Conservation (phyloP, 331 rosid genomes). For the Telfairia occidentalis region DNA sequence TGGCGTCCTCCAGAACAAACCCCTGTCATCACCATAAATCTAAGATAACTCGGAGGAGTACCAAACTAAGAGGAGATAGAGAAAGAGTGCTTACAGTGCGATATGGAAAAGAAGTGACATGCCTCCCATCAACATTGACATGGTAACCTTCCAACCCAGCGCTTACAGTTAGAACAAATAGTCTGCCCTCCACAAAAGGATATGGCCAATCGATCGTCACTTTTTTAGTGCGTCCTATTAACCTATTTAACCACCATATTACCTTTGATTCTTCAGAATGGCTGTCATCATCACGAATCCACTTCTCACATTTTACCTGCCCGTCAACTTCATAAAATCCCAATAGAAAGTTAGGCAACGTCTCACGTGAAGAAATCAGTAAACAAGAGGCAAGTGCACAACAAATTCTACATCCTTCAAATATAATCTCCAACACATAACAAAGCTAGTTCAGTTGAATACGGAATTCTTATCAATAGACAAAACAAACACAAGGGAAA, state of each 20-base stretch:
- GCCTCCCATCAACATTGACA: slow-evolving; percentile 79
- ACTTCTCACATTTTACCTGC: slow-evolving; percentile 85
- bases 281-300: slow-evolving; percentile 73
- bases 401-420: background rate
- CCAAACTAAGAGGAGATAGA: background rate
- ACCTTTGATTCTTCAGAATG: slow-evolving; percentile 74
- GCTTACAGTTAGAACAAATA: slow-evolving; percentile 81
- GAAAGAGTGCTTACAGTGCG: slow-evolving; percentile 56
- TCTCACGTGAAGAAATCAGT: slow-evolving; percentile 14
- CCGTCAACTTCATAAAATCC: slow-evolving; percentile 64
- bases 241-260: slow-evolving; percentile 83
- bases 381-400: background rate
- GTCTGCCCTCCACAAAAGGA: slow-evolving; percentile 81
- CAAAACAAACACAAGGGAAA: background rate
- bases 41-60: background rate
- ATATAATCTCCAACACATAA: background rate
- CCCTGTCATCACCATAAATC: slow-evolving; percentile 39
- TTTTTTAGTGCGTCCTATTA: slow-evolving; percentile 67
- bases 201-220: slow-evolving; percentile 81
- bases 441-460: background rate
- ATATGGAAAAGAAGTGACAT: slow-evolving; percentile 79
- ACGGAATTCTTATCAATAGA: background rate
- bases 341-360: slow-evolving; percentile 26
- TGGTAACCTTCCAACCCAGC: slow-evolving; percentile 98
- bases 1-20: slow-evolving; percentile 90